Evolutionary conservation across 1,284 basidiomycete species (phyloP).

Genomic region (Tetrapyrgos nigripes): DNA sequence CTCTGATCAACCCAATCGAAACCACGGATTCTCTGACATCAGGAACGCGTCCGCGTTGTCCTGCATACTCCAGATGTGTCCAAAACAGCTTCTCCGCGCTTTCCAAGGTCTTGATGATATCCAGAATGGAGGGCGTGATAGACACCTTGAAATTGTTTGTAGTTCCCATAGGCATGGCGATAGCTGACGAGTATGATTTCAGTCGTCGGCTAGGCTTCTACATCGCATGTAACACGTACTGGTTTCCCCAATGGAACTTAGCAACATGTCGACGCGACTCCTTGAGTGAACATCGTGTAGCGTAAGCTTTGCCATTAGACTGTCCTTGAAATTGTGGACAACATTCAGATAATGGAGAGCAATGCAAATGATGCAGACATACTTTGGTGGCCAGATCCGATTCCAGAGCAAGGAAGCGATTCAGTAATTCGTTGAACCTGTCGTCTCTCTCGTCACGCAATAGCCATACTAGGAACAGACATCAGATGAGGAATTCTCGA

Average conservation of each 20-base stretch:
- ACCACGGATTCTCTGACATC: slow-evolving; percentile 78
- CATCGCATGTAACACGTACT: slow-evolving; percentile 53
- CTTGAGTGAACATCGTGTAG: slow-evolving; percentile 78
- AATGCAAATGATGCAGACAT: slow-evolving; percentile 9
- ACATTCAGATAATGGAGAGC: neutral
- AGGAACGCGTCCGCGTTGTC: slow-evolving; percentile 65
- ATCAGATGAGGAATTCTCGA: slow-evolving; percentile 1
- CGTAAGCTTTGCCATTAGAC: slow-evolving; percentile 74
- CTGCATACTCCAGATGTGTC: slow-evolving; percentile 65
- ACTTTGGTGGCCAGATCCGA: slow-evolving; percentile 65
- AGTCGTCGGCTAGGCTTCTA: neutral
- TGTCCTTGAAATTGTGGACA: slow-evolving; percentile 69
- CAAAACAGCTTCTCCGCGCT: slow-evolving; percentile 76
- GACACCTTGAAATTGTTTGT: slow-evolving; percentile 50
- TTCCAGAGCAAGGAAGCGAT: slow-evolving; percentile 66
- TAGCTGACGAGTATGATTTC: slow-evolving; percentile 53
- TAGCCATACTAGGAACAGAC: slow-evolving; percentile 66
- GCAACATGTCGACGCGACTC: slow-evolving; percentile 85
- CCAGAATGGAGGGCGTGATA: slow-evolving; percentile 55
- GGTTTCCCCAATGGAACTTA: slow-evolving; percentile 87
- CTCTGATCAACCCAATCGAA: slow-evolving; percentile 72
- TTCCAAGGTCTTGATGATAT: slow-evolving; percentile 66
- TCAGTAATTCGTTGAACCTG: slow-evolving; percentile 61
- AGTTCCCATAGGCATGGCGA: slow-evolving; percentile 85
- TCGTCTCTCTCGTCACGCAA: slow-evolving; percentile 66